phyloP scores from a whole-genome alignment of 176 grass and related monocot species.

The Poa annua region DNA sequence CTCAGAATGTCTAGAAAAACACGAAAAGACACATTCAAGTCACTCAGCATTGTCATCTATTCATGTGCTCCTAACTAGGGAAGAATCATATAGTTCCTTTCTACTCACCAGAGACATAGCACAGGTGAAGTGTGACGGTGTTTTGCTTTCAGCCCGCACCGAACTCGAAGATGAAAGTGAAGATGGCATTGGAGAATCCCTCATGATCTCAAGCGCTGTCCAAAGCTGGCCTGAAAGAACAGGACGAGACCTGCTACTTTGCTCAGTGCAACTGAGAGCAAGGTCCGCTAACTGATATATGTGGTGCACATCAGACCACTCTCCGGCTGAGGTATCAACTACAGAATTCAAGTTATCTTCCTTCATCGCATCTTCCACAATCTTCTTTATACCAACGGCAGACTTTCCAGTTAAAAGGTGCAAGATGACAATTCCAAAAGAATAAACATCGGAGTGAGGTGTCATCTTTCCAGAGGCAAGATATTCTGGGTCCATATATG shows the following conservation, averaged over 20 bases:
- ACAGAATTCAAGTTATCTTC: slow-evolving; percentile 32
- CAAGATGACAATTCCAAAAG: slow-evolving; percentile 52
- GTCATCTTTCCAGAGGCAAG: not conserved
- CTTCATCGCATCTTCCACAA: slow-evolving; percentile 40
- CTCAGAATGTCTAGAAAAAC: not conserved
- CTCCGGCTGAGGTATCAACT: slow-evolving; percentile 43
- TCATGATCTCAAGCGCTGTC: slow-evolving; percentile 33
- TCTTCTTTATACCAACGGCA: slow-evolving; percentile 46
- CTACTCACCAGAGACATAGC: slow-evolving; percentile 42
- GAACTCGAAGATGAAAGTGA: slow-evolving; percentile 41
- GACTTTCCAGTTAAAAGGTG: slow-evolving; percentile 46
- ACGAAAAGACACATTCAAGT: not conserved
- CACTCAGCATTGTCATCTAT: not conserved
- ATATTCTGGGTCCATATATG: slow-evolving; percentile 14
- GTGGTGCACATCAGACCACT: slow-evolving; percentile 18
- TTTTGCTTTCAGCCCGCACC: not conserved
- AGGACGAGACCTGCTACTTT: slow-evolving; percentile 38
- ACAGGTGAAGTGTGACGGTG: slow-evolving; percentile 37
- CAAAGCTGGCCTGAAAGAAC: slow-evolving; percentile 42
- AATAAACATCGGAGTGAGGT: slow-evolving; percentile 34
- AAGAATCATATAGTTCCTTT: not conserved
- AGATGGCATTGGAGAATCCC: slow-evolving; percentile 19
- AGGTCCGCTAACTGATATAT: slow-evolving; percentile 39
- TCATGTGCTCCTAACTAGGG: not conserved
- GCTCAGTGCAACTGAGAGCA: slow-evolving; percentile 49